Conservation (phyloP, 306 rosid species). For the Coriaria nepalensis region DNA sequence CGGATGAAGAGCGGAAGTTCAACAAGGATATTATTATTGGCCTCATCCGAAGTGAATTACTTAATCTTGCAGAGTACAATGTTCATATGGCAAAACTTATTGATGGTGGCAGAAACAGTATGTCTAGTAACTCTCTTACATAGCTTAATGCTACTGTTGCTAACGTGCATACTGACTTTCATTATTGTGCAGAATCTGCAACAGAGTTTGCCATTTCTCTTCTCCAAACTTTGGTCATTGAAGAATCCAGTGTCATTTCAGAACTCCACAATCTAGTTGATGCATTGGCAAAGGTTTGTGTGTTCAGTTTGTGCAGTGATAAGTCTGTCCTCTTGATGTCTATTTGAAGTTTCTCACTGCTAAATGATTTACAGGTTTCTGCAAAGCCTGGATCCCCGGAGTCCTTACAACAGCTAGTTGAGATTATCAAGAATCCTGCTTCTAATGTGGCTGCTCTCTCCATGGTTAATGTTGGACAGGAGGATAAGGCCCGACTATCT, state of each 20-base stretch:
- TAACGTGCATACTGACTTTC: slow-evolving; percentile 9
- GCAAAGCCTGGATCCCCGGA: slow-evolving; percentile 87
- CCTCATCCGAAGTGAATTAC: slow-evolving; percentile 71
- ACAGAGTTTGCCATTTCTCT: slow-evolving; percentile 78
- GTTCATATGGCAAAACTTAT: slow-evolving; percentile 95
- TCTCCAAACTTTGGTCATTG: slow-evolving; percentile 57
- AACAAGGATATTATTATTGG: slow-evolving; percentile 85
- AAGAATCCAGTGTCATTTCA: slow-evolving; percentile 76
- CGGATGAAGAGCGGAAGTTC: slow-evolving; percentile 88
- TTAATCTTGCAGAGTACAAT: slow-evolving; percentile 92
- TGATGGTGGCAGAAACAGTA: slow-evolving; percentile 98
- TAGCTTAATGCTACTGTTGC: slow-evolving; percentile 10
- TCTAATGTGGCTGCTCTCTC: slow-evolving; percentile 32
- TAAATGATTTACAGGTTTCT: slow-evolving; percentile 49
- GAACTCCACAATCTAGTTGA: slow-evolving; percentile 97
- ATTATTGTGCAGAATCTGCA: slow-evolving; percentile 60
- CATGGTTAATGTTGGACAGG: slow-evolving; percentile 52
- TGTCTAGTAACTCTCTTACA: slow-evolving; percentile 17
- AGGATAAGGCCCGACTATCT: slow-evolving; percentile 61
- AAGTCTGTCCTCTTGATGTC: background rate
- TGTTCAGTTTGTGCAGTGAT: slow-evolving; percentile 2
- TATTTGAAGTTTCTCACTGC: slow-evolving; percentile 6
- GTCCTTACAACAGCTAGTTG: slow-evolving; percentile 74
- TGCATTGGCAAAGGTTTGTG: slow-evolving; percentile 72
- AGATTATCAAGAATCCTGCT: slow-evolving; percentile 70